Percentiles rank a stretch among this genome's conserved stretches.
Conservation (phyloP, 1,139 yeast genomes). For the Candida pseudoviswanathii region DNA sequence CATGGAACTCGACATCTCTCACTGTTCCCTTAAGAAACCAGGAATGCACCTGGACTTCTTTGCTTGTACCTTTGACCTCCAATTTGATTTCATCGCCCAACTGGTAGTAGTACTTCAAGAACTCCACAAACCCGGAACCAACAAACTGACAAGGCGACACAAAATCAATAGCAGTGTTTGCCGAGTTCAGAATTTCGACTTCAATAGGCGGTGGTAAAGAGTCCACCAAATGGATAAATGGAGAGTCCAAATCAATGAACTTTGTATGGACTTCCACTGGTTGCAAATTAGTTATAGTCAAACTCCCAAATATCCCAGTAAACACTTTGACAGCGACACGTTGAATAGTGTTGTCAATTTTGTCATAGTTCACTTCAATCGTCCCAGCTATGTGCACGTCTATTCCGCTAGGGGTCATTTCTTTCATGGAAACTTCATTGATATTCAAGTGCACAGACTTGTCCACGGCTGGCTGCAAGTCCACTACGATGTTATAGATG, state of each 20-base stretch:
- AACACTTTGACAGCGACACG: slow-evolving; percentile 22
- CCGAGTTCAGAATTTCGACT: slow-evolving; percentile 23
- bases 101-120: slow-evolving; percentile 21
- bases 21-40: slow-evolving; percentile 19
- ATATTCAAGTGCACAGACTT: slow-evolving; percentile 24
- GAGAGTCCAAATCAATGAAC: slow-evolving; percentile 20
- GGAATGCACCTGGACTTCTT: slow-evolving; percentile 20
- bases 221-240: slow-evolving; percentile 27
- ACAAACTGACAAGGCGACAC: slow-evolving; percentile 24
- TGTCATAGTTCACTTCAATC: slow-evolving; percentile 27
- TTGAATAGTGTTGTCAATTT: slow-evolving; percentile 23
- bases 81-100: slow-evolving; percentile 19
- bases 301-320: slow-evolving; percentile 25
- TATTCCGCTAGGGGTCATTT: slow-evolving; percentile 27
- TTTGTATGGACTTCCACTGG: slow-evolving; percentile 25
- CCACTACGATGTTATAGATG: slow-evolving; percentile 4
- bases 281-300: slow-evolving; percentile 25
- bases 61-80: slow-evolving; percentile 23
- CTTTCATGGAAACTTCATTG: slow-evolving; percentile 21
- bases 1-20: slow-evolving; percentile 21
- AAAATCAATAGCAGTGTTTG: slow-evolving; percentile 29
- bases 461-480: slow-evolving; percentile 18
- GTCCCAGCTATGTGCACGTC: slow-evolving; percentile 27
- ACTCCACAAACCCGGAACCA: slow-evolving; percentile 22
- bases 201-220: slow-evolving; percentile 27